Percentiles rank a stretch among this genome's conserved stretches.
phyloP scores from a whole-genome alignment of 2,329 filamentous ascomycete genomes.

The Scedosporium apiospermum region DNA sequence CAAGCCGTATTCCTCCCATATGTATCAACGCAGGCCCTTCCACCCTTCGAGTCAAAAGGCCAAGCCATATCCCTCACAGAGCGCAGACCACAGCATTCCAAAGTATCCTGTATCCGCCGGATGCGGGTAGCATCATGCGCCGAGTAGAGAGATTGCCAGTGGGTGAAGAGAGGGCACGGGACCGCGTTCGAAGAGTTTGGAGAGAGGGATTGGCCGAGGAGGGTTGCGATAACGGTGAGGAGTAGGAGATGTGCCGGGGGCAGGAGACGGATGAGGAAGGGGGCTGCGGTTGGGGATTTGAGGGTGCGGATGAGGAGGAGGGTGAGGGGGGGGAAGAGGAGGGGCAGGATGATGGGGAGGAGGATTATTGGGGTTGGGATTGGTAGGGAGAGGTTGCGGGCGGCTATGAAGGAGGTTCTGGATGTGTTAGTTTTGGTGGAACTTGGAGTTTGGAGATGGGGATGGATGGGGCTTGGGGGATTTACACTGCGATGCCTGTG shows the following conservation, averaged over 20 bases:
- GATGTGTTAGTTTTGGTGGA: background rate
- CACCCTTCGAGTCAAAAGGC: constrained; percentile 40
- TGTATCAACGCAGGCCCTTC: constrained; percentile 35
- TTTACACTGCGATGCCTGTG: constrained; percentile 22
- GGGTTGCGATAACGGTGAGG: constrained; percentile 33
- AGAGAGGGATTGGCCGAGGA: constrained; percentile 20
- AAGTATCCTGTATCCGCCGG: constrained; percentile 52
- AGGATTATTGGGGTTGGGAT: constrained; percentile 25
- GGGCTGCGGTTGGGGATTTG: constrained; percentile 21
- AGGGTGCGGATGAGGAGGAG: constrained; percentile 13
- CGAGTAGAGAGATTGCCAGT: constrained; percentile 15
- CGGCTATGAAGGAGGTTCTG: constrained; percentile 30
- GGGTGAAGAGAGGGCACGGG: constrained; percentile 11
- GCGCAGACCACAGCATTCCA: constrained; percentile 58
- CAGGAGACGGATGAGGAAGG: constrained; percentile 12
- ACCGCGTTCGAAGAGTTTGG: background rate
- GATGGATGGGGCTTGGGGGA: background rate
- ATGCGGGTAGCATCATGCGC: constrained; percentile 41
- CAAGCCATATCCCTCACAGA: constrained; percentile 49
- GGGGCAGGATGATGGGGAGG: constrained; percentile 28
- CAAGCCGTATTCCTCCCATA: constrained; percentile 19
- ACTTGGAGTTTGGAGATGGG: background rate
- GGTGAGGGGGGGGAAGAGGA: constrained; percentile 27
- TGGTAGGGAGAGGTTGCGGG: constrained; percentile 29
- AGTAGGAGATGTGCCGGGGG: constrained; percentile 19